Conservation (phyloP, 1,284 basidiomycete genomes). For the Ganoderma lingzhi region DNA sequence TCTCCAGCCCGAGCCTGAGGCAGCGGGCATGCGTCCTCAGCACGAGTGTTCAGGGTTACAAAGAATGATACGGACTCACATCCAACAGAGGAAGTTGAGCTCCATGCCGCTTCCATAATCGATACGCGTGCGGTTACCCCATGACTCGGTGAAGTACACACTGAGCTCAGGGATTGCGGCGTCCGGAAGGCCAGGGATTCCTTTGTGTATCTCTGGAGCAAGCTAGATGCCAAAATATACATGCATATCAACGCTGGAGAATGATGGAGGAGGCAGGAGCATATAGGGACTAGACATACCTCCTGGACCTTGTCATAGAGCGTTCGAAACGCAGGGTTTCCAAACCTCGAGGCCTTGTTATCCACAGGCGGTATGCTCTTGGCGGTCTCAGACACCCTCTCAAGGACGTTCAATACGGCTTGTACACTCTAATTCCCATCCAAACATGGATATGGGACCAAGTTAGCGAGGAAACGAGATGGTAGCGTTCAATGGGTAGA, state of each 20-base stretch:
- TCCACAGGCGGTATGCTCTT: conserved; percentile 85
- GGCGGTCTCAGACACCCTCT: conserved; percentile 74
- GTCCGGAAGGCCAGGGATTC: conserved; percentile 63
- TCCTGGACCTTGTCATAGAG: conserved; percentile 88
- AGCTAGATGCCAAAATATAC: conserved; percentile 10
- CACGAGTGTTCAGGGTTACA: background rate
- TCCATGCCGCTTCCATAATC: conserved; percentile 99
- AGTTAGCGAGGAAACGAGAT: background rate
- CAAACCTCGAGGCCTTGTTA: conserved; percentile 93
- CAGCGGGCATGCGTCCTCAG: conserved; percentile 10
- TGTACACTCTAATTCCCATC: conserved; percentile 63
- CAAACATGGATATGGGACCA: background rate
- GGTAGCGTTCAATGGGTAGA: conserved; percentile 13
- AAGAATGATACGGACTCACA: conserved; percentile 62
- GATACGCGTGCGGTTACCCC: conserved; percentile 93
- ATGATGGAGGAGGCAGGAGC: background rate
- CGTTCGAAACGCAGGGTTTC: conserved; percentile 94
- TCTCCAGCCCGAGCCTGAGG: conserved; percentile 81
- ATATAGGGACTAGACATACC: conserved; percentile 50
- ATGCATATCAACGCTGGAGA: too few relatives aligned
- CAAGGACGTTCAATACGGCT: conserved; percentile 70
- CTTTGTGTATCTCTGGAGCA: conserved; percentile 61
- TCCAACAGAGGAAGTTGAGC: conserved; percentile 96
- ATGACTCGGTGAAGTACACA: conserved; percentile 81
- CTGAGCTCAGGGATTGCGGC: conserved; percentile 75